Evolutionary conservation across 1,284 basidiomycete species (phyloP).

Genomic region (Papiliotrema flavescens): DNA sequence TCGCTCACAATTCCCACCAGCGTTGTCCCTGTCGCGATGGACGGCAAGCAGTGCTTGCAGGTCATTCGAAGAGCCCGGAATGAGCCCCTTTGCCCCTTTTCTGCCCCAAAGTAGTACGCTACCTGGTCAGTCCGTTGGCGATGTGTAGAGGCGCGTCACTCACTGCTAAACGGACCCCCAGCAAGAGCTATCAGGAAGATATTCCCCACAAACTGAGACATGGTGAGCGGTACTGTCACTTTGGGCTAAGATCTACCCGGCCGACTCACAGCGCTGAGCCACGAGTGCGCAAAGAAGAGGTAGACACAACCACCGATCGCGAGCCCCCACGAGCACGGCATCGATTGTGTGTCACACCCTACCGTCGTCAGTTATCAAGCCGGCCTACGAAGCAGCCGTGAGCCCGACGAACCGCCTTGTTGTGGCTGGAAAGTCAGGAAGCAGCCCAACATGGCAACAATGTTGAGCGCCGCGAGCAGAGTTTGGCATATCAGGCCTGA

Average conservation of each 20-base stretch:
- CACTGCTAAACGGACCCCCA: slow-evolving; percentile 2
- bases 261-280: background rate
- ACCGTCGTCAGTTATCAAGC: background rate
- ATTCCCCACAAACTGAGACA: background rate
- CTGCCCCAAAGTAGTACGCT: background rate
- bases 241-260: too few relatives aligned
- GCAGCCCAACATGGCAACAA: background rate
- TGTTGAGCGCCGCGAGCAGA: background rate
- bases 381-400: background rate
- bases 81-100: background rate
- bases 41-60: background rate
- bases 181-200: background rate
- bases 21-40: background rate
- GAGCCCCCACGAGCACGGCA: background rate
- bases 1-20: background rate
- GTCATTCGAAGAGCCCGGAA: background rate
- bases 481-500: background rate
- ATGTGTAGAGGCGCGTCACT: background rate
- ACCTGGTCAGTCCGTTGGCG: background rate
- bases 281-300: background rate
- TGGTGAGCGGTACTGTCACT: too few relatives aligned
- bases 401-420: background rate
- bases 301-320: background rate
- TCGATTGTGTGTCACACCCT: background rate
- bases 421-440: slow-evolving; percentile 3